Evolutionary conservation across 352 stramenopile species (phyloP).

Genomic region (Phytophthora vignae): DNA sequence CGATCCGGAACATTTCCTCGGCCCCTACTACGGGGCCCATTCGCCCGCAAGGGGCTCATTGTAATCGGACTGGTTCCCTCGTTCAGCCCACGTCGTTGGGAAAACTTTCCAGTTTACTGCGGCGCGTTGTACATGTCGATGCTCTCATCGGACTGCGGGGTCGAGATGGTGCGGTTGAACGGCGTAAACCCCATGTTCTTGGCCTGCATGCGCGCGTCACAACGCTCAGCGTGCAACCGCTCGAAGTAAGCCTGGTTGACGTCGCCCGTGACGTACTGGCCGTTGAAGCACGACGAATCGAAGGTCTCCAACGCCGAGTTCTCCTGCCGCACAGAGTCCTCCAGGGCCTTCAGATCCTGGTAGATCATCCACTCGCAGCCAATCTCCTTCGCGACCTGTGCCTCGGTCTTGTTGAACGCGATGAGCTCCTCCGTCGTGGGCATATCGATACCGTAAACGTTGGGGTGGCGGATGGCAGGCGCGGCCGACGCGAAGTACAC

Average conservation of each 20-base stretch:
- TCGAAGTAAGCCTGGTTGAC: constrained; percentile 89
- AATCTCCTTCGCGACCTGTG: constrained; percentile 95
- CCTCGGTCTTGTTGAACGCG: constrained; percentile 95
- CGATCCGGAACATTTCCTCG: constrained; percentile 28
- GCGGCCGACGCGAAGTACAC: constrained; percentile 97
- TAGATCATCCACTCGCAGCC: constrained; percentile 97
- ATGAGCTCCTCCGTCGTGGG: constrained; percentile 98
- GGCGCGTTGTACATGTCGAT: constrained; percentile 92
- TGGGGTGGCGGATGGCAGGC: constrained; percentile 98
- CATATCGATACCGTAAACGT: constrained; percentile 99
- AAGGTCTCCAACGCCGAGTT: constrained; percentile 83
- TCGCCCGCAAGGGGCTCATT: constrained; percentile 13
- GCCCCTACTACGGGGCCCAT: constrained; percentile 10
- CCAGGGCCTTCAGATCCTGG: constrained; percentile 93
- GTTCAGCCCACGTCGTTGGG: constrained; percentile 15
- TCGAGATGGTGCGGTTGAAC: constrained; percentile 83
- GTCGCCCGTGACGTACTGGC: constrained; percentile 96
- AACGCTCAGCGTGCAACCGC: constrained; percentile 79
- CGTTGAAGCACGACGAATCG: constrained; percentile 98
- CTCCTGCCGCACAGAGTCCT: constrained; percentile 86
- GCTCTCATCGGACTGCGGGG: constrained; percentile 80
- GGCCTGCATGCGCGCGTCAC: constrained; percentile 83
- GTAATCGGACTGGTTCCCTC: constrained; percentile 25
- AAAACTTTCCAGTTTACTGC: constrained; percentile 54
- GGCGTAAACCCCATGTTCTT: constrained; percentile 86